Conservation (phyloP, 2,329 filamentous ascomycete species). For the Lachnellula subtilissima region DNA sequence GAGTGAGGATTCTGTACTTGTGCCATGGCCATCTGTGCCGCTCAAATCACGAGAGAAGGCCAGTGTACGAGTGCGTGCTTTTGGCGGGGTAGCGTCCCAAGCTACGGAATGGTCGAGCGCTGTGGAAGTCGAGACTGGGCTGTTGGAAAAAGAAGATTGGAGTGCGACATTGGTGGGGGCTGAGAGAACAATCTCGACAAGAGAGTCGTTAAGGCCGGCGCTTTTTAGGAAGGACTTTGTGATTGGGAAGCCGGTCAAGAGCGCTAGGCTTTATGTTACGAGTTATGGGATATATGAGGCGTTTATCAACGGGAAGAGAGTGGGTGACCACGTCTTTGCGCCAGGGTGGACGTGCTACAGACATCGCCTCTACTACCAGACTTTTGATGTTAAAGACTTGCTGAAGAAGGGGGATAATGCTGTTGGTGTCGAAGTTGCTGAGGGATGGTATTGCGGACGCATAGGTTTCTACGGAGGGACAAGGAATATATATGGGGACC, state of each 20-base stretch:
- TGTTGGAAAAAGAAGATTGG: slow-evolving; percentile 33
- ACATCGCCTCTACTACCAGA: slow-evolving; percentile 47
- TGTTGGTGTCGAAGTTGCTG: slow-evolving; percentile 40
- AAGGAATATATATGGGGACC: slow-evolving; percentile 38
- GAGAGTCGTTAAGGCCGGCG: slow-evolving; percentile 28
- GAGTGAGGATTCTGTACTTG: slow-evolving; percentile 34
- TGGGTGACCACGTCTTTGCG: slow-evolving; percentile 32
- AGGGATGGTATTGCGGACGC: slow-evolving; percentile 46
- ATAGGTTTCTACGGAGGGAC: slow-evolving; percentile 31
- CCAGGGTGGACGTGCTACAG: slow-evolving; percentile 44
- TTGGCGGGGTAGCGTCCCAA: slow-evolving; percentile 15
- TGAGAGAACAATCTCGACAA: slow-evolving; percentile 2
- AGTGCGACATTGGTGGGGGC: slow-evolving; percentile 23
- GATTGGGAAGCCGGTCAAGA: slow-evolving; percentile 6
- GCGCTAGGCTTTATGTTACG: slow-evolving; percentile 34
- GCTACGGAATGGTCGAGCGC: slow-evolving; percentile 30
- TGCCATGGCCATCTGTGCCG: slow-evolving; percentile 40
- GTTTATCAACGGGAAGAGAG: slow-evolving; percentile 32
- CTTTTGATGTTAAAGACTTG: slow-evolving; percentile 44
- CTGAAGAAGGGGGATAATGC: slow-evolving; percentile 36
- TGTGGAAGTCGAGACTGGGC: slow-evolving; percentile 31
- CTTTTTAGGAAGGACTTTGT: slow-evolving; percentile 34
- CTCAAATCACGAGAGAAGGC: slow-evolving; percentile 28
- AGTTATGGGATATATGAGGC: slow-evolving; percentile 34
- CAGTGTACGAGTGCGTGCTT: slow-evolving; percentile 27